These are phyloP conservation scores for Termitomyces sp. DNA, from an alignment of 768 basidiomycete species.

Conservation along the genomic window DNA sequence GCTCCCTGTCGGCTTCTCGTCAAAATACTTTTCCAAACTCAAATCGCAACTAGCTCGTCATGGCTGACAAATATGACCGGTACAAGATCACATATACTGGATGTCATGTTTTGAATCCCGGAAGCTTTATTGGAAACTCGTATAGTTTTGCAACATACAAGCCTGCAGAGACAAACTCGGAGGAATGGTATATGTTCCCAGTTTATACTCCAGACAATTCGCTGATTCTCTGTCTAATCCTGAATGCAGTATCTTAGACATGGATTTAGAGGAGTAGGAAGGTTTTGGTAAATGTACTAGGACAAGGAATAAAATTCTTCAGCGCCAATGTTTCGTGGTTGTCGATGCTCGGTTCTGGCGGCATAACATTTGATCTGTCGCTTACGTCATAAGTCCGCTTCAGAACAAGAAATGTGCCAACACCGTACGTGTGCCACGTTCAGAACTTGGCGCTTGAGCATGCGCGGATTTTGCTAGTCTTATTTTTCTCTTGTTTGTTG, in stretches of 20 bases:
- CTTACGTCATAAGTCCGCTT: conserved; percentile 9
- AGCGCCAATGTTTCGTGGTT: conserved; percentile 7
- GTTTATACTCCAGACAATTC: background rate
- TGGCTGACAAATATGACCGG: conserved; percentile 95
- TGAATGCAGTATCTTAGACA: conserved; percentile 28
- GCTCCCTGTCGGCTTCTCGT: conserved; percentile 18
- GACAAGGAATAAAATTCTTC: too few species aligned
- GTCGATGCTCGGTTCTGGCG: background rate
- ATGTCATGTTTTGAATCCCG: conserved; percentile 98
- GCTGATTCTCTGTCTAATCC: background rate
- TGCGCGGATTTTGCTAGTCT: background rate
- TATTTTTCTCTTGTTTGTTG: background rate
- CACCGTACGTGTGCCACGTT: conserved; percentile 6
- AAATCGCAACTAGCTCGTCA: conserved; percentile 55
- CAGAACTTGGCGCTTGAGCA: background rate
- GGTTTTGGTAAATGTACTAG: too few species aligned
- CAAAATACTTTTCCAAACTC: background rate
- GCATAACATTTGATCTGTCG: background rate
- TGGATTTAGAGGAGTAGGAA: conserved; percentile 29
- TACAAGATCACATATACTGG: conserved; percentile 97
- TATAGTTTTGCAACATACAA: conserved; percentile 90
- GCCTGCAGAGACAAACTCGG: conserved; percentile 78
- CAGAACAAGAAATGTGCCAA: background rate
- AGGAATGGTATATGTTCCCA: conserved; percentile 56
- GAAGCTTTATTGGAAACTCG: conserved; percentile 78